A percentile compares a stretch with the other conserved stretches of the same genome.
phyloP scores from a whole-genome alignment of 176 grass and related monocot genomes.

The Pontederia paniculata region DNA sequence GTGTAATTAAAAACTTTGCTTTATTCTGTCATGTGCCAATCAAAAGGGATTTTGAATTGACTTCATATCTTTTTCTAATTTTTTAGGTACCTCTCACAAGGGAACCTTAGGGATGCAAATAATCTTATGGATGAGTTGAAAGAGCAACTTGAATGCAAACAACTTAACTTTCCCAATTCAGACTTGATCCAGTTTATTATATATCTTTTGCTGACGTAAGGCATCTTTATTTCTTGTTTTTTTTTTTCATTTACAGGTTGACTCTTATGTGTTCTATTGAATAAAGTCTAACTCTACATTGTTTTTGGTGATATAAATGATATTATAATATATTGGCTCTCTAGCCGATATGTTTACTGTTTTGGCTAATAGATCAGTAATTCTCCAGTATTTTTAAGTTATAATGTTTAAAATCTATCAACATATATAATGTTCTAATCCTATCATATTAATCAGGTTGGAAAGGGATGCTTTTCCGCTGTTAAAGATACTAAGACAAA shows the following conservation, averaged over 20 bases:
- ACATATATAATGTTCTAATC: constrained; percentile 14
- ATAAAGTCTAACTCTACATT: no score
- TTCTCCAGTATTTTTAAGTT: no score
- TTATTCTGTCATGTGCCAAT: no score
- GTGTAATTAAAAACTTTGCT: no score
- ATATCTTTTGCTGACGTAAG: constrained; percentile 89
- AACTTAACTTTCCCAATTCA: constrained; percentile 57
- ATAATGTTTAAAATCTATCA: no score
- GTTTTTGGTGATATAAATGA: no score
- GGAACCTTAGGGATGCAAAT: constrained; percentile 89
- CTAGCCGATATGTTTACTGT: no score
- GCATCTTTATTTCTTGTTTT: constrained; percentile 13
- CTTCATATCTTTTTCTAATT: constrained; percentile 16
- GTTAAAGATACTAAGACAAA: constrained; percentile 77
- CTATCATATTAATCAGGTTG: constrained; percentile 42
- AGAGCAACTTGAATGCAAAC: constrained; percentile 48
- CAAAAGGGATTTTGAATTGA: no score
- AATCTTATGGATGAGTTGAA: constrained; percentile 80
- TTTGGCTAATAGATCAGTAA: no score
- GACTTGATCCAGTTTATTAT: constrained; percentile 73
- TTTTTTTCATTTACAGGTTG: not conserved
- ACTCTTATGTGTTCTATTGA: no score
- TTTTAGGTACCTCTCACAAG: constrained; percentile 84
- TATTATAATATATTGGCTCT: no score
- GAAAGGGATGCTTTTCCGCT: constrained; percentile 95